Evolutionary conservation across 805 yeast species (phyloP).

Genomic region (Ogataea paraovalis): DNA sequence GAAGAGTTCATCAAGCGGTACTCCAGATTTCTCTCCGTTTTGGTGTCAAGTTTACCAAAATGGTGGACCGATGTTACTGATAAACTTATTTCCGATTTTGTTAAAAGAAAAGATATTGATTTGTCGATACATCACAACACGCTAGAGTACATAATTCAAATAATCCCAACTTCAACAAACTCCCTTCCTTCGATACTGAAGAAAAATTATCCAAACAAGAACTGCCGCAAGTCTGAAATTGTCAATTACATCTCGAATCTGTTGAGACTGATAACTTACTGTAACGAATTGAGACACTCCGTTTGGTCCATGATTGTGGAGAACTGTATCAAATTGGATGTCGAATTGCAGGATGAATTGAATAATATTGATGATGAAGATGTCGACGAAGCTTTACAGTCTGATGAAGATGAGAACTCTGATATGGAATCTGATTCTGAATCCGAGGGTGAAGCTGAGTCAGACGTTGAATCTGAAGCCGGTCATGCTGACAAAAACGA

Average conservation of each 20-base stretch:
- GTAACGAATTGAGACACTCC: constrained; percentile 67
- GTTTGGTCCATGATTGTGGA: constrained; percentile 82
- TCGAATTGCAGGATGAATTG: constrained; percentile 82
- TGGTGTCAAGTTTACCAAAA: constrained; percentile 82
- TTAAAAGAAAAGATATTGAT: constrained; percentile 13
- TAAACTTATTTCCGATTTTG: constrained; percentile 62
- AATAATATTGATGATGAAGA: constrained; percentile 81
- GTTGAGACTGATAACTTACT: constrained; percentile 57
- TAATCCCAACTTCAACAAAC: constrained; percentile 79
- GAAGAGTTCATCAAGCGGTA: constrained; percentile 46
- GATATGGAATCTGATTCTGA: constrained; percentile 27
- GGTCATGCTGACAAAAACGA: constrained; percentile 25
- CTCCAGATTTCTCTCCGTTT: constrained; percentile 67
- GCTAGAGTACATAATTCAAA: constrained; percentile 56
- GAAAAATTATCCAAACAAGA: constrained; percentile 74
- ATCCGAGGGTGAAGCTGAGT: constrained; percentile 23
- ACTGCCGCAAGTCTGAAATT: constrained; percentile 49
- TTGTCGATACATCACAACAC: constrained; percentile 56
- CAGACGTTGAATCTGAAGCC: constrained; percentile 8
- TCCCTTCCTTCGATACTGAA: constrained; percentile 56
- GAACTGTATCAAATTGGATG: constrained; percentile 80
- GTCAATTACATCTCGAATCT: constrained; percentile 65
- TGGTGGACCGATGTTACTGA: constrained; percentile 85
- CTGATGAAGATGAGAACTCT: constrained; percentile 27
- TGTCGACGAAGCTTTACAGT: constrained; percentile 42